phyloP scores from a whole-genome alignment of 2,329 filamentous ascomycete species.

The Coniochaeta sp. region DNA sequence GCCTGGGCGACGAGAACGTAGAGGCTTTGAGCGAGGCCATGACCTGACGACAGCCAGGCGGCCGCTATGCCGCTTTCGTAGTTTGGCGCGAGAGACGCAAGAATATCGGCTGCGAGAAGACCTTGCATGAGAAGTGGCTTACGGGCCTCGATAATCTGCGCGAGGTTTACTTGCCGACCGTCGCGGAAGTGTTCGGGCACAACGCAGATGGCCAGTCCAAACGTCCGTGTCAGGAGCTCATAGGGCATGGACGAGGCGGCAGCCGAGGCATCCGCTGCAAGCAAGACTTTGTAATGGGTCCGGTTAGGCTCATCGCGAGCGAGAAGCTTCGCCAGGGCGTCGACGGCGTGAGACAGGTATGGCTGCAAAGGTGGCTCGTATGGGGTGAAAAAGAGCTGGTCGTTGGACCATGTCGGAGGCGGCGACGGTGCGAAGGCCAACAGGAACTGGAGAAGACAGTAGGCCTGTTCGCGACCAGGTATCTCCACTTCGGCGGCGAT shows the following conservation, averaged over 20 bases:
- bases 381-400: slow-evolving; percentile 65
- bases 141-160: slow-evolving; percentile 69
- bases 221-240: slow-evolving; percentile 79
- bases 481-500: slow-evolving; percentile 74
- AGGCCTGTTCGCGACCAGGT: slow-evolving; percentile 78
- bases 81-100: slow-evolving; percentile 60
- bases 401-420: slow-evolving; percentile 49
- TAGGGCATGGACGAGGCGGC: slow-evolving; percentile 49
- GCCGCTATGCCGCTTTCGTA: slow-evolving; percentile 66
- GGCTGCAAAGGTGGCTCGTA: slow-evolving; percentile 78
- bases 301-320: slow-evolving; percentile 92
- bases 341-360: slow-evolving; percentile 84
- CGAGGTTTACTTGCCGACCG: slow-evolving; percentile 50
- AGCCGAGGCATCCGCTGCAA: slow-evolving; percentile 60
- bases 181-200: slow-evolving; percentile 61
- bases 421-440: slow-evolving; percentile 83
- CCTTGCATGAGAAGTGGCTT: slow-evolving; percentile 91
- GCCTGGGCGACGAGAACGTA: slow-evolving; percentile 69
- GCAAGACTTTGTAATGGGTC: slow-evolving; percentile 74
- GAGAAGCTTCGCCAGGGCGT: slow-evolving; percentile 83
- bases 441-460: slow-evolving; percentile 81
- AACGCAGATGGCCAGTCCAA: slow-evolving; percentile 78
- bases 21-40: slow-evolving; percentile 77
- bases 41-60: slow-evolving; percentile 75
- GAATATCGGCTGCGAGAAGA: slow-evolving; percentile 80